Base-by-base conservation (phyloP, 345 rosid species). In the Salix purpurea region DNA sequence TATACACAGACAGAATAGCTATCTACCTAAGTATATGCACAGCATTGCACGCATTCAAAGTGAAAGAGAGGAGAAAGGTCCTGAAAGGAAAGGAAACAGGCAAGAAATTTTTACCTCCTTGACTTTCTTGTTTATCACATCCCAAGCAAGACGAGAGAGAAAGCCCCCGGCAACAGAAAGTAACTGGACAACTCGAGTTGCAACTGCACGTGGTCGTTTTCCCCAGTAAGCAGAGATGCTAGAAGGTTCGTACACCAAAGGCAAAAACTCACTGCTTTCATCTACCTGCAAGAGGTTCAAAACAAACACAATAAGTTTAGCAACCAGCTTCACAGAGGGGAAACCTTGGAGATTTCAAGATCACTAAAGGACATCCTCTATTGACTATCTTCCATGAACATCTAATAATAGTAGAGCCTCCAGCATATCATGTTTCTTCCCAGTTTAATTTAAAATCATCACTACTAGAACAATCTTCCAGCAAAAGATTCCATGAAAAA, bases 111-210 rank as follows among this genome's bases (percentile, higher is more conserved):
- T 87, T 74, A 95, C 99, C 97, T 91, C 96, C 86, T 91, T 89
- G 69, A 93, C 89, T 76, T 90, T 92, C 87, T 91, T 95, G 82
- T 86, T 95, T 8, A 95, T 87, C 34, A 95, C 71, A 79, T 95
- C 99, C 82, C 68, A 74, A 28, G 88, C 90, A 30, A 92, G 24
- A 26, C 90, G 93, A 5, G 99, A 95, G 73, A 95, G 97, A 83
- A 95, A 95, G 62, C 97, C 97, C 39, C 99, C 99, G 0, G 97
- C 97, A 48, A 95, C 99, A 34, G 99, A 90, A 9, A 91, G 85
- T 48, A 95, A 83, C 79, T 95, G 99, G 56, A 93, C 79, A 84
- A 82, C 70, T n/a, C 97, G 86, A 30, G 94, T 91, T 32, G 91
- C 97, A 82, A 95, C 97, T 15, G 97, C 97, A 58, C 91, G 93